These are phyloP conservation scores for Coriaria nepalensis DNA, from an alignment of 306 rosid species.

Conservation along the genomic window DNA sequence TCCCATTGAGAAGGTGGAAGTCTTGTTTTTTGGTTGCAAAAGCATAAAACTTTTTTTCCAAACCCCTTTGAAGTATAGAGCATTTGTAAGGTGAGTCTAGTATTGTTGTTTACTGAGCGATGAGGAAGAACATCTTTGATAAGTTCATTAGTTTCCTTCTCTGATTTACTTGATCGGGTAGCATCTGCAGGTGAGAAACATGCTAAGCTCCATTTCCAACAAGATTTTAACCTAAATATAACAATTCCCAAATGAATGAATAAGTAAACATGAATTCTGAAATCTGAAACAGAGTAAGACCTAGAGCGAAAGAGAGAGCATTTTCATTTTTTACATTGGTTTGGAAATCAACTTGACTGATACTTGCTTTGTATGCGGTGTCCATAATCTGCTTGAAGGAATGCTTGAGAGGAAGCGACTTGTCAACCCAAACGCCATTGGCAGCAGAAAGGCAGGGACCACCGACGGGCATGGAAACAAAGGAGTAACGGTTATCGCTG, in stretches of 20 bases:
- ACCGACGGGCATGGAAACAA: conserved; percentile 54
- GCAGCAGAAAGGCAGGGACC: conserved; percentile 63
- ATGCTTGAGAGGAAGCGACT: conserved; percentile 40
- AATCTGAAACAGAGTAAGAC: too few relatives aligned
- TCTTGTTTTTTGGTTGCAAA: conserved; percentile 21
- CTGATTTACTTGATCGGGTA: conserved; percentile 40
- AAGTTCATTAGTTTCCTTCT: conserved; percentile 42
- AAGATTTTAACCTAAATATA: too few relatives aligned
- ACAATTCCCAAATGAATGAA: too few relatives aligned
- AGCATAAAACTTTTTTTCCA: conserved; percentile 37
- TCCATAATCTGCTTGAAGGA: conserved; percentile 50
- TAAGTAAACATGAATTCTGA: not conserved
- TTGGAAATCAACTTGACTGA: conserved; percentile 46
- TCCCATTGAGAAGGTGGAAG: conserved; percentile 28
- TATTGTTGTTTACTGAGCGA: conserved; percentile 19
- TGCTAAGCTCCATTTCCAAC: not conserved
- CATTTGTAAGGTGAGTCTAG: conserved; percentile 35
- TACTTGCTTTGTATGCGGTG: conserved; percentile 34
- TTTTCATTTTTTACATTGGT: conserved; percentile 28
- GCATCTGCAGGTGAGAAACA: conserved; percentile 42
- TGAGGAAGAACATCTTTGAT: conserved; percentile 38
- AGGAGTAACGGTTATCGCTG: conserved; percentile 44
- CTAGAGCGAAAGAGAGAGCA: too few relatives aligned
- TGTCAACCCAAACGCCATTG: conserved; percentile 55
- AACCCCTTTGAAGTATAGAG: conserved; percentile 45